These are phyloP conservation scores for Acacia crassicarpa DNA, from an alignment of 306 rosid species.

Conservation along the genomic window DNA sequence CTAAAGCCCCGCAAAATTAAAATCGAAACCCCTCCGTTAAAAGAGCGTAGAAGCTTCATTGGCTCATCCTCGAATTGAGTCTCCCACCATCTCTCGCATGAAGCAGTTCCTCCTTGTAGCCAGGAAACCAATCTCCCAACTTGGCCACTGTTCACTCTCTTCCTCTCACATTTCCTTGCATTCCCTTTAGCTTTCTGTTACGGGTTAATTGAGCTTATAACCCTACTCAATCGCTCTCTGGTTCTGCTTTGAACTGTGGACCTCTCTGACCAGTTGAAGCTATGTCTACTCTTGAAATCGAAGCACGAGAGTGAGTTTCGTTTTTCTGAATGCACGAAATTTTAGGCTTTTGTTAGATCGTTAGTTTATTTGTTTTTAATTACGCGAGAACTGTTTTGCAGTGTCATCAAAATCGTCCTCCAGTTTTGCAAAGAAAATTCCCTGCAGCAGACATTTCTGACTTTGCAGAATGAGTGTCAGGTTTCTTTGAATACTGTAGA, in stretches of 20 bases:
- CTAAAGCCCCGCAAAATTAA: no score
- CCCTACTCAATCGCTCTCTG: neutral
- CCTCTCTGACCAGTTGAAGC: neutral
- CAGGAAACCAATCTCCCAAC: neutral
- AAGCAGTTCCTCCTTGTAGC: neutral
- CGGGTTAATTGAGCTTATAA: neutral
- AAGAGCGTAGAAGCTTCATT: neutral
- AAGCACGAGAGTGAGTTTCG: constrained; percentile 87
- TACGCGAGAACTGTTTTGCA: constrained; percentile 31
- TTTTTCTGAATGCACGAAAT: neutral
- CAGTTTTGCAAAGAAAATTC: constrained; percentile 98
- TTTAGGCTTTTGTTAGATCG: neutral
- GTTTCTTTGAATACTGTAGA: constrained; percentile 96
- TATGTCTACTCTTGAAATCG: constrained; percentile 97
- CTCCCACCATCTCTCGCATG: neutral
- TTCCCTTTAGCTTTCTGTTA: neutral
- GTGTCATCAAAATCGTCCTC: constrained; percentile 96
- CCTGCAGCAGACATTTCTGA: constrained; percentile 88
- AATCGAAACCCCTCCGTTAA: neutral
- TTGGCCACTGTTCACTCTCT: neutral
- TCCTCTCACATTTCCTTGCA: neutral
- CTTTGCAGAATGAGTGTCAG: constrained; percentile 91
- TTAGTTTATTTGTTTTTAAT: neutral
- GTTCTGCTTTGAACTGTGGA: neutral
- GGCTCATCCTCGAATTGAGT: neutral